Conservation (phyloP, 495 filamentous ascomycete species). For the Rusavskia elegans region DNA sequence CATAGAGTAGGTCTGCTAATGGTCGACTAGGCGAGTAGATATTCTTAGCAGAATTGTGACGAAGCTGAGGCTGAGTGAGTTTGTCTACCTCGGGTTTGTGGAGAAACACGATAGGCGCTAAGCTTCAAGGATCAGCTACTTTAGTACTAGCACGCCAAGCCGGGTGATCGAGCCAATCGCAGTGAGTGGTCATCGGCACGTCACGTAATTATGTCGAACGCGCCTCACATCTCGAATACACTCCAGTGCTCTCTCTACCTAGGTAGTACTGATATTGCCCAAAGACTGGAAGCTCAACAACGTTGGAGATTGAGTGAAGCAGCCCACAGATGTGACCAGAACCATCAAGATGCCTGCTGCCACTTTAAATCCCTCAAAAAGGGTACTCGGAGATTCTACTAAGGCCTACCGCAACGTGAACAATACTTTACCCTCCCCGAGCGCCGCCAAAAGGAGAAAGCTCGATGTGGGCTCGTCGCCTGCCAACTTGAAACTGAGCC, state of each 20-base stretch:
- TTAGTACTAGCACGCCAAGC: background rate
- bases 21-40: background rate
- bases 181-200: background rate
- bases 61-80: background rate
- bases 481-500: constrained; percentile 41
- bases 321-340: background rate
- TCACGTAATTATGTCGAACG: background rate
- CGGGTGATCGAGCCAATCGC: background rate
- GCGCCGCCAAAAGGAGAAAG: constrained; percentile 59
- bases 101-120: background rate
- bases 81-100: no score
- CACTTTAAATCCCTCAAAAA: constrained; percentile 34
- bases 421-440: constrained; percentile 27
- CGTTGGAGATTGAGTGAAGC: no score
- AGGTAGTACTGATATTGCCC: background rate
- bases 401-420: constrained; percentile 31
- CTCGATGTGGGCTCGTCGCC: constrained; percentile 42
- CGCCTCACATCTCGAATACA: background rate
- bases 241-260: background rate
- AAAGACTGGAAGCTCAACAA: no score
- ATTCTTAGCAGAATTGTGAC: background rate
- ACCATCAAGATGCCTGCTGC: constrained; percentile 34
- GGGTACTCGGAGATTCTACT: constrained; percentile 41
- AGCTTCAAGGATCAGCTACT: background rate
- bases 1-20: no score